A percentile compares a stretch with the other conserved stretches of the same genome.
Conservation (phyloP, 2,329 filamentous ascomycete species). For the Pseudocercospora pini-densiflorae region DNA sequence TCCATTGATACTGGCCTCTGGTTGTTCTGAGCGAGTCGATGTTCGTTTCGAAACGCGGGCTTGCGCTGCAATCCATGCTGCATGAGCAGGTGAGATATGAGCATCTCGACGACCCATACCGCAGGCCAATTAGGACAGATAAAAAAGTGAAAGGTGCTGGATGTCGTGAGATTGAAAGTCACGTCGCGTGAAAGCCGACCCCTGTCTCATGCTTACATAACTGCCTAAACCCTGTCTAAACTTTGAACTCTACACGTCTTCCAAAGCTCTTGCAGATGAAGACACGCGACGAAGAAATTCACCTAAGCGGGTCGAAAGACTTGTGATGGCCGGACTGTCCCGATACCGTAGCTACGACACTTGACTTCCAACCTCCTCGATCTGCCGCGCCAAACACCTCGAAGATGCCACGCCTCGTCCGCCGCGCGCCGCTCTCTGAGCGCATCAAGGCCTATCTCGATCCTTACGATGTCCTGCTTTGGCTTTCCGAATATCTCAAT, state of each 20-base stretch:
- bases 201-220: constrained; percentile 1
- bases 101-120: not conserved
- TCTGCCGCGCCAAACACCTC: not conserved
- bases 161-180: not conserved
- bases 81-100: not conserved
- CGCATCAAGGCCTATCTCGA: constrained; percentile 82
- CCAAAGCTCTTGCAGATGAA: not conserved
- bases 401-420: constrained; percentile 77
- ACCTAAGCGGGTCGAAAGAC: constrained; percentile 5
- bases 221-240: not conserved
- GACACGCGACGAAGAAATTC: not conserved
- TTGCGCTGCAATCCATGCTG: not conserved
- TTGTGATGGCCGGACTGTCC: not conserved
- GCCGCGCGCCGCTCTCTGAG: constrained; percentile 77
- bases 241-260: constrained; percentile 3
- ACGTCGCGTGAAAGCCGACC: not conserved
- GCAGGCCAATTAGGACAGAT: not conserved
- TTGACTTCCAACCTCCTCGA: not conserved
- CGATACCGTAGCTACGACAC: not conserved
- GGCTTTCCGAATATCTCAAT: constrained; percentile 91
- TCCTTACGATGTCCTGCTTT: constrained; percentile 86
- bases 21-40: not conserved
- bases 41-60: not conserved
- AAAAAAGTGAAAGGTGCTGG: not conserved
- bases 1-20: not conserved